Evolutionary conservation across 1,284 basidiomycete genomes (phyloP), one percentile per base, ranked within the genome.

Genomic region (Boletus sp.): DNA sequence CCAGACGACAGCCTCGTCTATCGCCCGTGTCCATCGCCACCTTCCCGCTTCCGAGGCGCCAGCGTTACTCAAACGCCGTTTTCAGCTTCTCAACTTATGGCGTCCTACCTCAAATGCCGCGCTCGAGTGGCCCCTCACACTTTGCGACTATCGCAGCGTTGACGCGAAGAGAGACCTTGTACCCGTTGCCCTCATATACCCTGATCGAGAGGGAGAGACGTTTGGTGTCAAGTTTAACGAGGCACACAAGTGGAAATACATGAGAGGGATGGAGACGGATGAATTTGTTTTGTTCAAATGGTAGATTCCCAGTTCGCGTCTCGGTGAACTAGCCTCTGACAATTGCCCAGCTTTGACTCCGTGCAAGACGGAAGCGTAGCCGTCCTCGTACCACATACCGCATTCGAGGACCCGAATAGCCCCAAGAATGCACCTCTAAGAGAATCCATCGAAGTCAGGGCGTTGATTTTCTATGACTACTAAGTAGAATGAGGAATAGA

Each of bases 41-140:
- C 79, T 85, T 23, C 81, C 83, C 0, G 67, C 77, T 0, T 70
- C 71, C 5, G 82, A 85, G 31, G 83, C 78, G 0, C 79, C 79
- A 0, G 55, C 56, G 23, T 14, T 68, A 52, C 61, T 74, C 73
- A 59, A 71, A 54, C 69, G 68, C 2, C 84, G 88, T 38, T 85
- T 80, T 40, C 81, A 81, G 62, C 78, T 85, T 55, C 61, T 85
- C 72, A 85, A 85, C 68, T 71, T 85, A 60, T 86, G 84, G 84
- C 76, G 82, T 23, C 83, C 83, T 2, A 79, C 86, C 62, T 72
- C 75, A 35, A 74, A 80, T 52, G 68, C 79, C 4, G 83, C 79
- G 17, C 70, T 76, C 25, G 81, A 85, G 64, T 73, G 72, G 63
- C 84, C 84, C 1, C 78, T 85, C 49, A 80, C 80, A 0, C 70